Percentiles rank a stretch among this genome's conserved stretches.
Conservation (phyloP, 208 protist genomes). For the Strigomonas oncopelti region DNA sequence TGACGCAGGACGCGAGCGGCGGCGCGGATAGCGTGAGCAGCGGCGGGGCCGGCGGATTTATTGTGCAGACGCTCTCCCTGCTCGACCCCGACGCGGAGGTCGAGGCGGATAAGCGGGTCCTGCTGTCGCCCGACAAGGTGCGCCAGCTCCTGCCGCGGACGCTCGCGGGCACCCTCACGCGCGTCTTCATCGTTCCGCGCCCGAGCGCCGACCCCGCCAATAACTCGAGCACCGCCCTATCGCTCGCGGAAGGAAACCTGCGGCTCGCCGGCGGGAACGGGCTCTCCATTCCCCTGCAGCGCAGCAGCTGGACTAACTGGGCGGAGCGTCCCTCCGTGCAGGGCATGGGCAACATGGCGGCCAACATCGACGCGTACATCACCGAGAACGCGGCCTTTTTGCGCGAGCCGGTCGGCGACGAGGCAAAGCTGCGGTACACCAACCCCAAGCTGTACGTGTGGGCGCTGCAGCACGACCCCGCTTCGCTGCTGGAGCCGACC, state of each 20-base stretch:
- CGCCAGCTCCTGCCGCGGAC: constrained; percentile 21
- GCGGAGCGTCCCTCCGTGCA: background rate
- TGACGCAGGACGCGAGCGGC: background rate
- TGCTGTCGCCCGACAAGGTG: constrained; percentile 30
- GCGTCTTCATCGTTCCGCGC: constrained; percentile 45
- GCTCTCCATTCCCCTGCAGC: no score
- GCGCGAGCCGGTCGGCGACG: constrained; percentile 14
- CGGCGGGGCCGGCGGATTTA: constrained; percentile 27
- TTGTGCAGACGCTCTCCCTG: constrained; percentile 72
- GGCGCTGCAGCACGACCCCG: constrained; percentile 28
- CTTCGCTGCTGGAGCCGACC: constrained; percentile 10
- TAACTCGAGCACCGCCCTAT: background rate
- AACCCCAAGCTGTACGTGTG: constrained; percentile 45
- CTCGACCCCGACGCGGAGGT: constrained; percentile 30
- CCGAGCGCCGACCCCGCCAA: background rate
- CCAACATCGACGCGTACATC: background rate
- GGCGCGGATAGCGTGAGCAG: background rate
- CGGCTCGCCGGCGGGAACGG: background rate
- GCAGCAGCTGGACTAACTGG: no score
- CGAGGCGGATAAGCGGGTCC: constrained; percentile 34
- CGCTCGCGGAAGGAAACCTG: background rate
- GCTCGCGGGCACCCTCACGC: constrained; percentile 30
- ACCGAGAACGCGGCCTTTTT: background rate
- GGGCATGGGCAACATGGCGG: background rate
- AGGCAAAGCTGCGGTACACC: constrained; percentile 18